phyloP scores from a whole-genome alignment of 352 stramenopile species.

The Globisporangium parvum region DNA sequence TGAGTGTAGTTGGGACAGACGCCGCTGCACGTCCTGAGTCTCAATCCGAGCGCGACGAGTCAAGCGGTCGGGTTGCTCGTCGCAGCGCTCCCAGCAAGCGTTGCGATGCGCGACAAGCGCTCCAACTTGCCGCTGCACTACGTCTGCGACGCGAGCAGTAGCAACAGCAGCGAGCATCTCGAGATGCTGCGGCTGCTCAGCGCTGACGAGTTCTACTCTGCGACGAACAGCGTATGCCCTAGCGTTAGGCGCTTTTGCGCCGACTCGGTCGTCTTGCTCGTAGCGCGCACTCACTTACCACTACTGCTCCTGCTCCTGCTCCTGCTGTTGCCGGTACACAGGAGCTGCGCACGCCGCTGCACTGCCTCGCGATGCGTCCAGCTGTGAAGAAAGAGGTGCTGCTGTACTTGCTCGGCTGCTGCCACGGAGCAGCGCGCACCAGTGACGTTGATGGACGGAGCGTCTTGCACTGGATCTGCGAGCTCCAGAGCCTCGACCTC shows the following conservation, averaged over 20 bases:
- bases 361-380: slow-evolving; percentile 27
- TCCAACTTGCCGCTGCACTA: slow-evolving; percentile 47
- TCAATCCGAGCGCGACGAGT: slow-evolving; percentile 37
- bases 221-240: slow-evolving; percentile 46
- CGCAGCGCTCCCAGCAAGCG: slow-evolving; percentile 23
- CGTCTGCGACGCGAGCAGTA: slow-evolving; percentile 28
- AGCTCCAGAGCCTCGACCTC: slow-evolving; percentile 21
- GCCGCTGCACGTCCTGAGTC: slow-evolving; percentile 46
- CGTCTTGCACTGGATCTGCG: slow-evolving; percentile 54
- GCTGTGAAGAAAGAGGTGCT: slow-evolving; percentile 27
- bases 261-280: no score
- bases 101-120: slow-evolving; percentile 32
- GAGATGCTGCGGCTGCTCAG: slow-evolving; percentile 37
- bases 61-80: slow-evolving; percentile 30
- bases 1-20: slow-evolving; percentile 27
- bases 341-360: slow-evolving; percentile 37
- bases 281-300: no score
- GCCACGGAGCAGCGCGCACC: slow-evolving; percentile 16
- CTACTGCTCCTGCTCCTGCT: no score
- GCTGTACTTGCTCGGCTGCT: slow-evolving; percentile 30
- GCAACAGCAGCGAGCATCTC: slow-evolving; percentile 21
- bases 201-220: slow-evolving; percentile 22
- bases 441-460: slow-evolving; percentile 24
- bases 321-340: slow-evolving; percentile 6
- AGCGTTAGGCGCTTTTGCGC: no score